A percentile compares a stretch with the other conserved stretches of the same genome.
These are phyloP conservation scores for Corrigiola litoralis DNA, from an alignment of 179 eudicot genomes.

Conservation along the genomic window DNA sequence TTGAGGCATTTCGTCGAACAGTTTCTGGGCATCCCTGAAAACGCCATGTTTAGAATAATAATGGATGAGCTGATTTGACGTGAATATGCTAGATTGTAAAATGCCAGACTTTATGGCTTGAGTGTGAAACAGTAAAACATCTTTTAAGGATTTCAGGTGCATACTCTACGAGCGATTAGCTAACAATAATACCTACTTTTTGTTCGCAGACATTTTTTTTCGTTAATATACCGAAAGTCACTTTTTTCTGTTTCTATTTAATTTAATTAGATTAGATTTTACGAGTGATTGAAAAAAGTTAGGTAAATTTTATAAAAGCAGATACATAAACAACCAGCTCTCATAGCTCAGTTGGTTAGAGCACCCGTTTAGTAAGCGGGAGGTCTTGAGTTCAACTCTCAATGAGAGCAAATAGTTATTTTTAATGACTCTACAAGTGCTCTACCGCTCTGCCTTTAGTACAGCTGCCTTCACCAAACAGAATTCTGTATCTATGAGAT, in stretches of 20 bases:
- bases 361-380: conserved; percentile 37
- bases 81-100: conserved; percentile 27
- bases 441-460: not conserved
- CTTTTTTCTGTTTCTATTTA: too few species aligned
- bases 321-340: not conserved
- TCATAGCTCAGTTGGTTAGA: conserved; percentile 34
- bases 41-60: conserved; percentile 41
- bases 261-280: too few species aligned
- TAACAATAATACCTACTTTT: too few species aligned
- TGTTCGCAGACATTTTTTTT: too few species aligned
- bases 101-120: conserved; percentile 40
- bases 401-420: conserved; percentile 19
- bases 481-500: too few species aligned
- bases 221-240: too few species aligned
- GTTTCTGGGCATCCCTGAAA: conserved; percentile 34
- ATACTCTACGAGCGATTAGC: too few species aligned
- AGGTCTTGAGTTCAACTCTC: conserved; percentile 35
- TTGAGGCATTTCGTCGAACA: conserved; percentile 66
- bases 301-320: not conserved
- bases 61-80: conserved; percentile 51
- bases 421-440: too few species aligned
- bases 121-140: conserved; percentile 39
- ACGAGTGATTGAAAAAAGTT: not conserved
- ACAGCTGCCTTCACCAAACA: not conserved
- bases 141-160: conserved; percentile 35